These are phyloP conservation scores for Elsinoe fawcettii DNA, from an alignment of 2,329 filamentous ascomycete species.

Conservation along the genomic window DNA sequence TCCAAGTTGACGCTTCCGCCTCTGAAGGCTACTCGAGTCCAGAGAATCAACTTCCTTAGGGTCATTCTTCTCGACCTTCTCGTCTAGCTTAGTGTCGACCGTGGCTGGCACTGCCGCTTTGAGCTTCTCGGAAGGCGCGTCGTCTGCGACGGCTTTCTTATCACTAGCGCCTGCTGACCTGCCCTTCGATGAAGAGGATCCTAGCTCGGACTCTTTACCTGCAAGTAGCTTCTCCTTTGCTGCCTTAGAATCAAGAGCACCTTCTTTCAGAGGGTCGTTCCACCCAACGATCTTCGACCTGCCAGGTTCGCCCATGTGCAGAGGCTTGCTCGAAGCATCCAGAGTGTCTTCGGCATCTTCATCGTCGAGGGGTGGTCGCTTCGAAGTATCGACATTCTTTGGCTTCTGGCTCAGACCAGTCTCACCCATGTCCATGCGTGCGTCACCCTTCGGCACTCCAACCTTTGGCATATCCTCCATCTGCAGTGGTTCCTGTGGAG, in stretches of 20 bases:
- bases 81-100: not conserved
- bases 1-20: constrained; percentile 16
- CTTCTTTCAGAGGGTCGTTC: constrained; percentile 19
- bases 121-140: not conserved
- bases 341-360: constrained; percentile 10
- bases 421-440: constrained; percentile 11
- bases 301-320: constrained; percentile 16
- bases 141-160: not conserved
- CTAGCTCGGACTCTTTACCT: not conserved
- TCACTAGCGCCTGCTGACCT: not conserved
- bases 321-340: constrained; percentile 10
- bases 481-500: constrained; percentile 3
- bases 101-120: not conserved
- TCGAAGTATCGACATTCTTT: constrained; percentile 1
- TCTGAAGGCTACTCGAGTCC: not conserved
- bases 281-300: constrained; percentile 20
- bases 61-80: not conserved
- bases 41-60: constrained; percentile 12
- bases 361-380: not conserved
- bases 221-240: constrained; percentile 6
- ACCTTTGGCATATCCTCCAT: constrained; percentile 7
- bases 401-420: constrained; percentile 14
- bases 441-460: not conserved
- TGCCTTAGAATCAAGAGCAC: constrained; percentile 17
- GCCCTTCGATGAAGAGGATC: not conserved